phyloP scores from a whole-genome alignment of 2,329 filamentous ascomycete genomes.

The Colletotrichum viniferum region DNA sequence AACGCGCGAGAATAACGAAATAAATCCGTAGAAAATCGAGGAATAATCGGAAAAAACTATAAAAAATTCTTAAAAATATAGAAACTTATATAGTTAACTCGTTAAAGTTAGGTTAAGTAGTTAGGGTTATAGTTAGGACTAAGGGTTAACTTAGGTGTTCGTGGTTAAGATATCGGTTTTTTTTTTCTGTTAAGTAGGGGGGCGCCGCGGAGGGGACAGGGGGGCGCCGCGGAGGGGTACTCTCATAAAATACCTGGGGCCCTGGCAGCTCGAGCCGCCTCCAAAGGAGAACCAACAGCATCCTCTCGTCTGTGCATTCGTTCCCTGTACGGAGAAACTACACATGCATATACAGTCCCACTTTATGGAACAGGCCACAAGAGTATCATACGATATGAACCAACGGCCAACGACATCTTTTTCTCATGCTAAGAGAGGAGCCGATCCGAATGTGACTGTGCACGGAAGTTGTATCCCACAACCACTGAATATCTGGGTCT shows the following conservation, averaged over 20 bases:
- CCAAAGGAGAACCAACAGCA: neutral
- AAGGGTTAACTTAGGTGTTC: too few relatives aligned
- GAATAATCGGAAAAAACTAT: too few relatives aligned
- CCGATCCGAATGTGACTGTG: neutral
- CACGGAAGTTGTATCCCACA: neutral
- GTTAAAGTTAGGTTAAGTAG: too few relatives aligned
- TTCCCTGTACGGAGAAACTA: neutral
- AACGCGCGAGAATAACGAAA: too few relatives aligned
- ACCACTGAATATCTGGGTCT: neutral
- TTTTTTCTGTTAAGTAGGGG: too few relatives aligned
- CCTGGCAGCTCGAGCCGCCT: neutral
- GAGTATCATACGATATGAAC: neutral
- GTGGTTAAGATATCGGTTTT: too few relatives aligned
- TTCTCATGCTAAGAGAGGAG: neutral
- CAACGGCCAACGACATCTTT: neutral
- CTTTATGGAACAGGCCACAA: neutral
- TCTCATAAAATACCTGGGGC: neutral
- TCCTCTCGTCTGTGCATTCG: neutral
- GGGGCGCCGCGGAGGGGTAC: too few relatives aligned
- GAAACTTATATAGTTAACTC: too few relatives aligned
- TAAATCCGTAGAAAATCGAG: too few relatives aligned
- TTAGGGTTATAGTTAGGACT: too few relatives aligned
- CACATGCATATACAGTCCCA: neutral
- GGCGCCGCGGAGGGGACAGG: too few relatives aligned
- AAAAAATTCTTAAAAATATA: too few relatives aligned